These are phyloP conservation scores for Cicer chorassanicum DNA, from an alignment of 306 rosid genomes.

Conservation along the genomic window DNA sequence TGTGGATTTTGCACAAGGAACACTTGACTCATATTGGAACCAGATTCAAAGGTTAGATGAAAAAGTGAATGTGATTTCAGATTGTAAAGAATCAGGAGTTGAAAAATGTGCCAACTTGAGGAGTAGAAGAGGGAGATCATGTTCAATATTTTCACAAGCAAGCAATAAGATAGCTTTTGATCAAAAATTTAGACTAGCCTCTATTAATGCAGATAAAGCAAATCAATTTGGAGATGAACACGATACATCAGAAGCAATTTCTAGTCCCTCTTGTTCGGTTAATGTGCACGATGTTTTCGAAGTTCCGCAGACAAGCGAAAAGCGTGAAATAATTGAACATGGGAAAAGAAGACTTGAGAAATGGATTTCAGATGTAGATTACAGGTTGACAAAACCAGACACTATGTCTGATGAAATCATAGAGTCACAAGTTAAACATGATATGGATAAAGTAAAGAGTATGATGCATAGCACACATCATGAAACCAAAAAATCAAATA, in stretches of 20 bases:
- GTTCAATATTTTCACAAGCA: conserved; percentile 55
- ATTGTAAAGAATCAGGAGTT: conserved; percentile 53
- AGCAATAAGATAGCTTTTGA: conserved; percentile 31
- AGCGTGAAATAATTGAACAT: conserved; percentile 41
- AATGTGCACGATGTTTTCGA: conserved; percentile 78
- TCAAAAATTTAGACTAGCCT: conserved; percentile 30
- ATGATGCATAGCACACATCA: conserved; percentile 42
- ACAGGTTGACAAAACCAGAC: conserved; percentile 60
- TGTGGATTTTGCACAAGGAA: conserved; percentile 37
- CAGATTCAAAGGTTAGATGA: conserved; percentile 67
- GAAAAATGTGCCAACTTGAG: conserved; percentile 43
- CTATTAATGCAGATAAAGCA: conserved; percentile 35
- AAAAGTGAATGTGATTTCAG: conserved; percentile 74
- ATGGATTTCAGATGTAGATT: conserved; percentile 52
- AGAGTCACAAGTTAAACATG: conserved; percentile 48
- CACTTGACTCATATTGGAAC: conserved; percentile 63
- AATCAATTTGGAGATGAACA: conserved; percentile 28
- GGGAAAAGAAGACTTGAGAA: conserved; percentile 49
- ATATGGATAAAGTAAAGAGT: conserved; percentile 53
- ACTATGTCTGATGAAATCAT: conserved; percentile 47
- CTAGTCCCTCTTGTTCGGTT: conserved; percentile 45
- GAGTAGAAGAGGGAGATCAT: conserved; percentile 51
- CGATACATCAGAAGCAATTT: conserved; percentile 35
- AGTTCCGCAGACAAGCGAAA: conserved; percentile 61
- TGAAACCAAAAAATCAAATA: conserved; percentile 47